Evolutionary conservation across 306 rosid species (phyloP).

Genomic region (Cucumis melo): DNA sequence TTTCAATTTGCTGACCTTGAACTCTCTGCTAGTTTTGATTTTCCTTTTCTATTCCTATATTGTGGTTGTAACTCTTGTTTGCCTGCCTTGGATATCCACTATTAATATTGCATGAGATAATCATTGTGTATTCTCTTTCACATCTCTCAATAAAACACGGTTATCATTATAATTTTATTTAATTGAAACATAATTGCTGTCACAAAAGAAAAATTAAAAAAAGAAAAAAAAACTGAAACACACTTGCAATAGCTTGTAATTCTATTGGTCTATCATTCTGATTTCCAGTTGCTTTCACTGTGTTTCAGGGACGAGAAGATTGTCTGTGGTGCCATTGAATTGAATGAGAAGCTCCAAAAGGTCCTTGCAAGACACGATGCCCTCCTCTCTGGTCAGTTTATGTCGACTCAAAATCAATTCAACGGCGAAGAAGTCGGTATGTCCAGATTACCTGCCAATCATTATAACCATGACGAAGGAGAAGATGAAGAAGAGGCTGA

Average conservation of each 20-base stretch:
- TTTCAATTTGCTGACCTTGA: background rate
- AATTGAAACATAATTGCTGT: too few relatives aligned
- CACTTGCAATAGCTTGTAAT: too few relatives aligned
- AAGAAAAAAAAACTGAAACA: too few relatives aligned
- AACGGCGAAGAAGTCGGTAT: slow-evolving; percentile 35
- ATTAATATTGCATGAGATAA: background rate
- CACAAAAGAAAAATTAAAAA: too few relatives aligned
- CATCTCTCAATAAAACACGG: background rate
- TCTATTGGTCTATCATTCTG: background rate
- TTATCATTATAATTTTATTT: too few relatives aligned
- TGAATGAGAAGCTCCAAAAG: slow-evolving; percentile 80
- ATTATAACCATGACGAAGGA: slow-evolving; percentile 32
- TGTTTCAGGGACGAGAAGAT: slow-evolving; percentile 54
- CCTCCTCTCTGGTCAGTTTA: slow-evolving; percentile 53
- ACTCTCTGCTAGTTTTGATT: background rate
- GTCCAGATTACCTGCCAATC: slow-evolving; percentile 29
- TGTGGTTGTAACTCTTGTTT: background rate
- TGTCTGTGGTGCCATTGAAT: slow-evolving; percentile 71
- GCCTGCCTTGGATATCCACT: background rate
- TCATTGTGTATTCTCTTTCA: background rate
- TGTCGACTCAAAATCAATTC: slow-evolving; percentile 24
- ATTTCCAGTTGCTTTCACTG: background rate
- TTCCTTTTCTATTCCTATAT: background rate
- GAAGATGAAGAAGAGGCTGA: slow-evolving; percentile 90
- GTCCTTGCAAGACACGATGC: slow-evolving; percentile 77